Evolutionary conservation across 1,139 yeast species (phyloP).

Genomic region (Saccharomyces hybrid): DNA sequence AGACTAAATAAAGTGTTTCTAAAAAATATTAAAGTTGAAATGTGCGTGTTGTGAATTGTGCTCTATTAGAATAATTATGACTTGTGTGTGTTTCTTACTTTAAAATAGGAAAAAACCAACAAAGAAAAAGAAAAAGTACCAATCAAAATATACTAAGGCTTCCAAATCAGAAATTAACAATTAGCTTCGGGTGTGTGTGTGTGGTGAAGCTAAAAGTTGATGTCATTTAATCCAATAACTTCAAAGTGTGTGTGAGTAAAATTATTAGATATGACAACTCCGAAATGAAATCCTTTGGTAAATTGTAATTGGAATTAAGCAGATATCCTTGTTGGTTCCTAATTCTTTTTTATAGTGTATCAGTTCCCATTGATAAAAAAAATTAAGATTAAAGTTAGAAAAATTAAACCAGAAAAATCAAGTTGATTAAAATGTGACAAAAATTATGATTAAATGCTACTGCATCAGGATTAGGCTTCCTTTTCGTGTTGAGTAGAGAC

Average conservation of each 20-base stretch:
- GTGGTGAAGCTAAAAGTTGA: background rate
- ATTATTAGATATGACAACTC: background rate
- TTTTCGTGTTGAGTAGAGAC: constrained; percentile 94
- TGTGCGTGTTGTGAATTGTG: constrained; percentile 1
- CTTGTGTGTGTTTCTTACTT: background rate
- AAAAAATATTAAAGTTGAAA: constrained; percentile 1
- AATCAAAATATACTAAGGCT: background rate
- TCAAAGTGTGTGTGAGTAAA: background rate
- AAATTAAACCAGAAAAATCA: constrained; percentile 1
- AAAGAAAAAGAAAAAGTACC: background rate
- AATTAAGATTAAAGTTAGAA: background rate
- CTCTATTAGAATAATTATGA: constrained; percentile 1
- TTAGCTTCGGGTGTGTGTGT: background rate
- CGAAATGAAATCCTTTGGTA: background rate
- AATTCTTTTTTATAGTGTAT: background rate
- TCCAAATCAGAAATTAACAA: background rate
- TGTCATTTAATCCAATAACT: background rate
- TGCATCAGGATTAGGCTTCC: constrained; percentile 31
- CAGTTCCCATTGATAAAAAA: constrained; percentile 1
- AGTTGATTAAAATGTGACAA: constrained; percentile 3
- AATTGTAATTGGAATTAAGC: background rate
- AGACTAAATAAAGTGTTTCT: constrained; percentile 1
- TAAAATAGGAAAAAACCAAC: background rate
- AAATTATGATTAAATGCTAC: constrained; percentile 12
- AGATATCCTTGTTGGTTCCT: background rate